Base-by-base conservation (phyloP, 2,329 filamentous ascomycete species). In the Ceratocystis alfenasii region DNA sequence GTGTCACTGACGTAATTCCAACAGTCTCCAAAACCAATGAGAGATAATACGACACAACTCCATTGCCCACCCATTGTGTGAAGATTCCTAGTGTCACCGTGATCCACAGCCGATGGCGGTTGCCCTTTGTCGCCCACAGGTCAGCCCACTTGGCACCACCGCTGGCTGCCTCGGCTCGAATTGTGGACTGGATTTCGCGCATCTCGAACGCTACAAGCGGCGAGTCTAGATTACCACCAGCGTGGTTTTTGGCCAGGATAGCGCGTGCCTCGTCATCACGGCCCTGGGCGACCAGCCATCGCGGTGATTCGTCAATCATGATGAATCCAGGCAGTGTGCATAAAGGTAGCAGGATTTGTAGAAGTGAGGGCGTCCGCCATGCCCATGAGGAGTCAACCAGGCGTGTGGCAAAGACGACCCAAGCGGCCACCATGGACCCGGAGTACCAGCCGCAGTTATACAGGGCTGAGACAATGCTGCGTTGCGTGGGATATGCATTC, bases 401-500 rank as follows among this genome's bases (percentile, higher is more conserved):
- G 48, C 74, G 69, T 65, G 72, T 72, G 65, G 78, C 81, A 45
- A 79, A 77, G 2, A 76, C 74, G 8, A 77, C 76, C 48, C 79
- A 75, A 25, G 74, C 75, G 4, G 81, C 78, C 28, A 81, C 73
- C 7, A 83, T 78, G 44, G 75, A 73, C 44, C 77, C 77, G 36
- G 72, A 71, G 64, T 76, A 76, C 77, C 77, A 80, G 65, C 76
- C 74, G 22, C 76, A 77, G 70, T 78, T 78, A 72, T 77, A 78
- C 5, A 86, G 78, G 53, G 83, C 85, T 0, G 83, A 85, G 69
- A 85, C 76, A 25, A 83, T 76, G 50, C 83, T 84, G 68, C 85
- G 79, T 72, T 83, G 84, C 1, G 81, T 79, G 0, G 85, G 85
- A 70, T 87, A 85, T 1, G 83, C 79, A 66, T 85, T 78, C 72